Base-by-base conservation (phyloP, 768 basidiomycete genomes). In the Trametes punicea region DNA sequence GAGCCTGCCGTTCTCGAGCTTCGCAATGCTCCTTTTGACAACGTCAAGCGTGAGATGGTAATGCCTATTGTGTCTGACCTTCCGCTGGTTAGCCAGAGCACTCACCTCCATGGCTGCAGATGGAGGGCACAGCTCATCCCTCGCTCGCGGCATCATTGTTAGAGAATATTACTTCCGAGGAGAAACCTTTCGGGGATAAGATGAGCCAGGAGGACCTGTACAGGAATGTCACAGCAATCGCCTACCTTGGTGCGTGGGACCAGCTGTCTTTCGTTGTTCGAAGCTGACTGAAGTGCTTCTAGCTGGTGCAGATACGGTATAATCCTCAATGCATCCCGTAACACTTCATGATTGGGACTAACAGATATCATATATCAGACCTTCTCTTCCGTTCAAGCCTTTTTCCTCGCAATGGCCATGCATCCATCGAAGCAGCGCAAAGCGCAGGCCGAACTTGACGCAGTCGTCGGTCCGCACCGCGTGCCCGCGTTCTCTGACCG, bases 401-500 rank as follows among this genome's bases (percentile, higher is more conserved):
- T 73, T 59, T 67, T 74, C 46, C 62, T 73, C 13, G 71, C 69
- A 3, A 71, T 73, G 69, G 60, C 64, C 10, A 66, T 72, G 55
- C 66, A 72, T 61, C 75, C 72, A 45, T 60, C 59, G 1, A 51
- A 63, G 15, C 65, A 66, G 41, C 27, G 46, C 6, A 51, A 29
- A 8, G 70, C 65, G 4, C 71, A 67, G 27, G 62, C 51, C 2
- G 69, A 72, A 49, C 55, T 72, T 26, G 71, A 72, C 55, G 27
- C 40, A 3, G 62, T 69, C 13, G 42, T 71, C 0, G 65, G 66
- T 25, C 4, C 57, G 5, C 54, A 55, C 13, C 51, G 65, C 4
- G 57, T 71, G 38, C 69, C 67, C 2, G 52, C 33, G 4, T 51
- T 62, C 30, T 42, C 29, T 27, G 67, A 69, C 49, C 41, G 55